These are phyloP conservation scores for Helianthus tuberosus DNA, from an alignment of 129 eudicot species.

Conservation along the genomic window DNA sequence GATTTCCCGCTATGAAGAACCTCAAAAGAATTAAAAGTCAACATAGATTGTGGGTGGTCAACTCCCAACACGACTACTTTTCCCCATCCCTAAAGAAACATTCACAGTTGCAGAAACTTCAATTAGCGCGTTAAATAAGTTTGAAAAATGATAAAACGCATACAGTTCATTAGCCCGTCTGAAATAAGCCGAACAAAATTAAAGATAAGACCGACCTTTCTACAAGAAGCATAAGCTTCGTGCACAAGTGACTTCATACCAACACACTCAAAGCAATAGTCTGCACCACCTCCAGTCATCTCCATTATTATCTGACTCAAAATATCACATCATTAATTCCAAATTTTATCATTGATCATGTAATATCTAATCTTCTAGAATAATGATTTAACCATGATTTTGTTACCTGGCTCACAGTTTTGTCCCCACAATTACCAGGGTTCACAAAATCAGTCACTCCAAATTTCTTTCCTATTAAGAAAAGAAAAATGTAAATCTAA, in stretches of 20 bases:
- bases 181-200: no score
- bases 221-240: conserved; percentile 78
- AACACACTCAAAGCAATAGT: conserved; percentile 93
- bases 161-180: no score
- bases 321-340: no score
- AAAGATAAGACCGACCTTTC: conserved; percentile 56
- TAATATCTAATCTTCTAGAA: background rate
- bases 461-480: no score
- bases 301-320: no score
- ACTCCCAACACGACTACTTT: conserved; percentile 71
- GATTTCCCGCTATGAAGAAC: conserved; percentile 56
- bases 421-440: no score
- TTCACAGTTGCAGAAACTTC: background rate
- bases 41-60: conserved; percentile 55
- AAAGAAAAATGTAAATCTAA: no score
- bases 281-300: conserved; percentile 92
- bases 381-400: no score
- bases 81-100: conserved; percentile 76
- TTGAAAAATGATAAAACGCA: no score
- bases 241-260: conserved; percentile 64
- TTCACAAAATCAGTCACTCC: no score
- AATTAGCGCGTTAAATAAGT: background rate
- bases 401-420: no score
- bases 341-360: background rate
- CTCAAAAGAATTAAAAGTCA: conserved; percentile 51